Evolutionary conservation across 805 yeast genomes (phyloP), one percentile per base, ranked within the genome.

Genomic region (Cyberlindnera americana): DNA sequence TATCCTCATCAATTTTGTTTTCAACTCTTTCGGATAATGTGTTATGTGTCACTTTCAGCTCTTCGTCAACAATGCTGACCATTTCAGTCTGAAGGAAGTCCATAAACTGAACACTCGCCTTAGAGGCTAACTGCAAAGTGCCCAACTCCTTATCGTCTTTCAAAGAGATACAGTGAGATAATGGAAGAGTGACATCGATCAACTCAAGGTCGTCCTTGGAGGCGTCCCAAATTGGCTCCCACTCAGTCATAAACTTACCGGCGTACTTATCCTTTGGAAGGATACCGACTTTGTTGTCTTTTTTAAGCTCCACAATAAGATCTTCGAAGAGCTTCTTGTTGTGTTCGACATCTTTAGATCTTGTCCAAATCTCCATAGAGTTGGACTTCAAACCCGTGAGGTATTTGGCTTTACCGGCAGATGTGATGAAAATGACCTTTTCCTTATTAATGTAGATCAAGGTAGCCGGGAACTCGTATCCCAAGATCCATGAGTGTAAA

Each of bases 391-490:
- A 69, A 6, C 77, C 74, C 30, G 72, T 73, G 50, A 91, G 66
- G 65, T 89, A 83, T 59, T 81, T 86, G 29, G 95, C 88, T 63
- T 91, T 91, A 6, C 87, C 87, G 35, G 79, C 82, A 22, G 91
- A 81, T 0, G 97, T 90, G 42, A 90, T 70, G 39, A 91, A 67
- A 4, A 78, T 61, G 27, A 78, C 67, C 48, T 77, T 78, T 27
- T 73, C 75, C 39, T 73, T 70, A 3, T 84, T 74, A 42, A 90
- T 65, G 36, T 73, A 77, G 38, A 91, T 64, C 22, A 80, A 79
- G 2, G 97, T 89, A 36, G 93, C 93, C n/a, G 95, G 95, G 57
- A 91, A 91, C 60, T 93, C 98, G 60, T 90, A 91, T 4, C 97
- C 96, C 35, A 91, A 66, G 38, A 91, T 67, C 98, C 98, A 91